Conservation (phyloP, 169 alveolate genomes). For the Cyclospora cayetanensis region DNA sequence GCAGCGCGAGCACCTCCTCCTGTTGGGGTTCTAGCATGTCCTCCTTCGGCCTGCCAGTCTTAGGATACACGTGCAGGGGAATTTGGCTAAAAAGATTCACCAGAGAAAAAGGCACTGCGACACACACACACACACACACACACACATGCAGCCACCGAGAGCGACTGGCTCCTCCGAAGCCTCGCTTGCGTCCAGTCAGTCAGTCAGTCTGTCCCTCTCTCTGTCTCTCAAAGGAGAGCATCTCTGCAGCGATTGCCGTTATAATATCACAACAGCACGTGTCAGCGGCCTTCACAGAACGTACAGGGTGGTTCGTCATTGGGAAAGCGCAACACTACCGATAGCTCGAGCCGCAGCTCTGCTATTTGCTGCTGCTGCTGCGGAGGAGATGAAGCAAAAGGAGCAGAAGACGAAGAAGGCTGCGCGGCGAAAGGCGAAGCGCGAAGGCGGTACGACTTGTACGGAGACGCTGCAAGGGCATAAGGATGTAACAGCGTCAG, state of each 20-base stretch:
- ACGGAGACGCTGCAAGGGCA: conserved; percentile 9
- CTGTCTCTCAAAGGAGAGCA: no score
- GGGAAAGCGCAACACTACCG: not conserved
- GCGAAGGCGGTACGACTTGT: conserved; percentile 21
- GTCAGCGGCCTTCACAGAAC: not conserved
- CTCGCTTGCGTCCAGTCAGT: no score
- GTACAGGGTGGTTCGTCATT: not conserved
- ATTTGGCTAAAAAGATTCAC: not conserved
- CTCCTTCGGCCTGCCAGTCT: not conserved
- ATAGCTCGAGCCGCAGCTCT: conserved; percentile 40
- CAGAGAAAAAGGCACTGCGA: not conserved
- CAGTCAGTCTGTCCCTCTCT: no score
- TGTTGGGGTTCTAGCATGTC: not conserved
- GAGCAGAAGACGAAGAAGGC: not conserved
- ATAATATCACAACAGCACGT: not conserved
- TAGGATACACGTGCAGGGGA: not conserved
- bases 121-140: not conserved
- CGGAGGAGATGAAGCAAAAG: not conserved
- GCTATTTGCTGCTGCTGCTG: conserved; percentile 12
- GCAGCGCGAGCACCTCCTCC: conserved; percentile 1
- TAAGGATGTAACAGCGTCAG: not conserved
- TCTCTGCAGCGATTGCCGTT: not conserved
- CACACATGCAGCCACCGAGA: not conserved
- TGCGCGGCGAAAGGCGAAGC: not conserved
- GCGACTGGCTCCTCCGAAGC: no score